Base-by-base conservation (phyloP, 345 rosid species). In the Populus simonii region DNA sequence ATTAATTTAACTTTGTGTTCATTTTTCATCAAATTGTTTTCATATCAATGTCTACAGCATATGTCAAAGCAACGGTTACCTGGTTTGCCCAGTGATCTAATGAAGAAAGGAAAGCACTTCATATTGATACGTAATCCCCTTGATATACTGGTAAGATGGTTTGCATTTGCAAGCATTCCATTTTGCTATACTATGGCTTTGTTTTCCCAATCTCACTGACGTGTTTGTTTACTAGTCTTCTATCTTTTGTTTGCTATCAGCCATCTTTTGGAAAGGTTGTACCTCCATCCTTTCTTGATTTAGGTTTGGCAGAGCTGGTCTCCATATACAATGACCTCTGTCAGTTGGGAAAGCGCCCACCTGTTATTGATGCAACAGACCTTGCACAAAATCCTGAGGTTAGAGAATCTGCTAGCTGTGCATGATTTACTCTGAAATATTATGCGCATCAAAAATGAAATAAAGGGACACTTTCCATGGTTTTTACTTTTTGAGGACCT, bases 381-480 rank as follows among this genome's bases (percentile, higher is more conserved):
- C 94, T 94, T 79, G 91, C 84, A 76, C 85, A 87, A 80, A 85
- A 92, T 84, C 96, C 98, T 0, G 93, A 92, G 98, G 97, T 92
- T 79, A 41, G 85, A 59, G 25, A 63, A 23, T 63, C 49, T 73
- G 47, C 72, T 68, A 61, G 38, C 8, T 38, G 59, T 70, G 23
- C 68, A 6, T 43, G 20, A 23, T 67, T 11, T 39, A 51, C 70
- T 51, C 17, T 57, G 22, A 33, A 17, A 6, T 72, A 15, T 8
- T 55, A 15, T n/a, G 31, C 25, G 36, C 53, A 47, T 47, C 6
- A 47, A 47, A 47, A 12, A 47, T 47, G 53, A 47, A 47, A 47
- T 13, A 47, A 47, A 47, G 20, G 18, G 53, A 47, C 6, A 45
- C 51, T 45, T 13, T 47, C 20, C 5, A 47, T 47, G 53, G 18